A percentile compares a stretch with the other conserved stretches of the same genome.
Evolutionary conservation across 2,329 filamentous ascomycete species (phyloP).

Genomic region (Fusarium transvaalense): DNA sequence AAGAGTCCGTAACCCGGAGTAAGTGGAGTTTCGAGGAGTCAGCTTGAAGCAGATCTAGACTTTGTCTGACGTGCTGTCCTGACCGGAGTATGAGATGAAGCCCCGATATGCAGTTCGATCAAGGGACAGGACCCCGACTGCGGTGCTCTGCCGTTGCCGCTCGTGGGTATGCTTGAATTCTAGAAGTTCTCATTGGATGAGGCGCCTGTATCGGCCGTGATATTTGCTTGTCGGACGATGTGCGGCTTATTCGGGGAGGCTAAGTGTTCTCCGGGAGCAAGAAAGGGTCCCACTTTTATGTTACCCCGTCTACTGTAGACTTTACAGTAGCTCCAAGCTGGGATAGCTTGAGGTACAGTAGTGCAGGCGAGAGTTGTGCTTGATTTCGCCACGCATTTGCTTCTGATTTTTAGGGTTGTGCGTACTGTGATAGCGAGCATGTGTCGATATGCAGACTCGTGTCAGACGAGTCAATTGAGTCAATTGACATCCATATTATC

Average conservation of each 20-base stretch:
- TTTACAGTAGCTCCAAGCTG: conserved; percentile 22
- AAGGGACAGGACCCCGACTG: conserved; percentile 14
- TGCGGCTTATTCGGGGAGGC: conserved; percentile 35
- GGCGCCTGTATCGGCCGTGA: conserved; percentile 23
- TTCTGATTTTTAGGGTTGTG: not conserved
- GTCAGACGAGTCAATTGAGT: not conserved
- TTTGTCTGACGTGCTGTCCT: conserved; percentile 11
- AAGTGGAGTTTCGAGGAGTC: conserved; percentile 27
- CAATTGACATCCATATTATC: not conserved
- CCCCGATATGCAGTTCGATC: conserved; percentile 25
- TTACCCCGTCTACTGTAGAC: conserved; percentile 21
- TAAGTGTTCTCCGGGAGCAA: conserved; percentile 28
- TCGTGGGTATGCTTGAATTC: conserved; percentile 17
- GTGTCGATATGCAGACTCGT: not conserved
- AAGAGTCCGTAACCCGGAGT: conserved; percentile 29
- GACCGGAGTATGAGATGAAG: conserved; percentile 18
- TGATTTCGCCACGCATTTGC: conserved; percentile 22
- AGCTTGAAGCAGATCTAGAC: conserved; percentile 20
- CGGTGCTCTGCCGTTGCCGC: conserved; percentile 24
- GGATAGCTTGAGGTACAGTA: conserved; percentile 18
- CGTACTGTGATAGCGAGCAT: not conserved
- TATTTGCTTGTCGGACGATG: conserved; percentile 19
- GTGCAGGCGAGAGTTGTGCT: conserved; percentile 19
- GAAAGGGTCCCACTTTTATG: conserved; percentile 15
- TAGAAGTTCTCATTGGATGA: conserved; percentile 23